phyloP scores from a whole-genome alignment of 371 early-diverging fungal species.

The Mortierella sp. region DNA sequence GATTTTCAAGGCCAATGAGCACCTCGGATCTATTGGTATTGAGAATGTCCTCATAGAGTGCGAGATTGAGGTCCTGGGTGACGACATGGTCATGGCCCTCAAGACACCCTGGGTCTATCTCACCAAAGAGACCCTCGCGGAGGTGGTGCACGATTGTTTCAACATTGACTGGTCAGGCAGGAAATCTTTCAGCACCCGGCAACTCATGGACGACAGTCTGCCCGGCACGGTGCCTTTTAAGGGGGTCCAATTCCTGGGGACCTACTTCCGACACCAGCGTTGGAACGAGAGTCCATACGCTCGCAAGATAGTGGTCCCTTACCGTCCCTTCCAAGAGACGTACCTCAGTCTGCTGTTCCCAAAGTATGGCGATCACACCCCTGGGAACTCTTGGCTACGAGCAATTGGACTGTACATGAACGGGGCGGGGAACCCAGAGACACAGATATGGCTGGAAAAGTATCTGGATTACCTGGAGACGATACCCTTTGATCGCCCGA shows the following conservation, averaged over 20 bases:
- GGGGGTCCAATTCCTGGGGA: constrained; percentile 55
- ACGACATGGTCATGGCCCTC: constrained; percentile 56
- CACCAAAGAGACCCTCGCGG: constrained; percentile 34
- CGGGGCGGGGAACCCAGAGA: constrained; percentile 47
- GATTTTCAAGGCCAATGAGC: constrained; percentile 23
- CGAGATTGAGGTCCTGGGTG: constrained; percentile 50
- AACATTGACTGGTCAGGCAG: constrained; percentile 57
- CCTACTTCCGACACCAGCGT: constrained; percentile 50
- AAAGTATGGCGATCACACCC: constrained; percentile 30
- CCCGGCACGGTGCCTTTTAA: constrained; percentile 13
- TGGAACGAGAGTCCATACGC: constrained; percentile 20
- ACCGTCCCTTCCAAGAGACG: constrained; percentile 43
- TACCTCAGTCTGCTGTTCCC: constrained; percentile 48
- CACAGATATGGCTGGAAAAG: constrained; percentile 43
- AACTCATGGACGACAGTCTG: constrained; percentile 30
- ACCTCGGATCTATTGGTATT: constrained; percentile 21
- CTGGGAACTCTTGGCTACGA: constrained; percentile 35
- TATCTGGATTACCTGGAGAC: constrained; percentile 51
- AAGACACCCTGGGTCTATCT: constrained; percentile 15
- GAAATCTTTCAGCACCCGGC: constrained; percentile 43
- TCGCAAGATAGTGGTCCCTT: constrained; percentile 49
- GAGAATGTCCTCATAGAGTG: constrained; percentile 25
- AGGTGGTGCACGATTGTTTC: constrained; percentile 36
- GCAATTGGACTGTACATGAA: constrained; percentile 48
- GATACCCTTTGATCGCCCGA: constrained; percentile 15